These are phyloP conservation scores for Phalaenopsis aphrodite DNA, from an alignment of 106 monocot species.

Conservation along the genomic window DNA sequence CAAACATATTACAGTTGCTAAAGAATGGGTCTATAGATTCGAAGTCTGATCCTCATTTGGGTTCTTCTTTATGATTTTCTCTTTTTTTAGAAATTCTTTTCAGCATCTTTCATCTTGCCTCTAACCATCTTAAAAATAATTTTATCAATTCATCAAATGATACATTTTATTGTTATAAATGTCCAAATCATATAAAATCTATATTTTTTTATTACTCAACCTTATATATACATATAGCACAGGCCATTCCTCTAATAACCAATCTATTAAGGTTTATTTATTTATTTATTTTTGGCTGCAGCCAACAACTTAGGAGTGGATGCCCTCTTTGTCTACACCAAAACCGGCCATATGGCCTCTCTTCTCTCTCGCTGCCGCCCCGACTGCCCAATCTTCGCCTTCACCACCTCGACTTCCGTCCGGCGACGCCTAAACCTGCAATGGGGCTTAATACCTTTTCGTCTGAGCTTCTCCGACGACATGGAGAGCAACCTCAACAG, in stretches of 20 bases:
- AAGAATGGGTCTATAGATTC: too few relatives aligned
- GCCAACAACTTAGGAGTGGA: conserved; percentile 72
- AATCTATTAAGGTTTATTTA: background rate
- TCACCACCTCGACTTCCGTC: conserved; percentile 77
- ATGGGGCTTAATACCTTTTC: conserved; percentile 97
- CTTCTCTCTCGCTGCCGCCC: conserved; percentile 90
- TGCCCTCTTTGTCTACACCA: conserved; percentile 74
- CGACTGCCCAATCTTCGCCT: conserved; percentile 96
- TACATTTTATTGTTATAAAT: too few relatives aligned
- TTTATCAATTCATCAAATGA: too few relatives aligned
- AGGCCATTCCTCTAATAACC: too few relatives aligned
- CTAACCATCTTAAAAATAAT: too few relatives aligned
- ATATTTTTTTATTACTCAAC: background rate
- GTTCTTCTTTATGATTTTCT: too few relatives aligned
- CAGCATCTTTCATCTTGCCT: too few relatives aligned
- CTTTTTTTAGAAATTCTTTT: too few relatives aligned
- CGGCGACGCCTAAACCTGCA: conserved; percentile 83
- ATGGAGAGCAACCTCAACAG: conserved; percentile 99
- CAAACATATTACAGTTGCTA: too few relatives aligned
- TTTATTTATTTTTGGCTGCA: conserved; percentile 11
- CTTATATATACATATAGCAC: too few relatives aligned
- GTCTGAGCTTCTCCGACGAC: conserved; percentile 78
- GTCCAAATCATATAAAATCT: too few relatives aligned
- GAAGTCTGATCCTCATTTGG: too few relatives aligned
- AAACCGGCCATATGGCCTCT: conserved; percentile 82